Conservation (phyloP, 805 yeast species). For the Dipodascopsis uninucleata region DNA sequence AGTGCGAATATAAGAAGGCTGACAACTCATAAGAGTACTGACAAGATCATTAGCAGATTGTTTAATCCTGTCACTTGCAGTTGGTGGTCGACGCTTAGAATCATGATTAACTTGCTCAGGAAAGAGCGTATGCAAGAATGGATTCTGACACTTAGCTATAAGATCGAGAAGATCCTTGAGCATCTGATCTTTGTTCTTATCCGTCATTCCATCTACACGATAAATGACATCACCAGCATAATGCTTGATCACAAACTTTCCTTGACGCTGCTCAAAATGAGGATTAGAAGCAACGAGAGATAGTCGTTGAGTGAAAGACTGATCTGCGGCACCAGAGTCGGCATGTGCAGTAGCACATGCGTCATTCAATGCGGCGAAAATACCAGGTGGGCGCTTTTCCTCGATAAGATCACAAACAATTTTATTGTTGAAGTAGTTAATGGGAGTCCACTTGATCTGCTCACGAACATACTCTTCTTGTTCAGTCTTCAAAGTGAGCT, state of each 20-base stretch:
- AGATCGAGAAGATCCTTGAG: conserved; percentile 82
- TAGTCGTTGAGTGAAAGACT: conserved; percentile 87
- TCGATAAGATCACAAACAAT: conserved; percentile 96
- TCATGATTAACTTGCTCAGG: conserved; percentile 64
- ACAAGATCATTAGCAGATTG: conserved; percentile 86
- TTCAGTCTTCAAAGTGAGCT: conserved; percentile 90
- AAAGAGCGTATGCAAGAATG: conserved; percentile 57
- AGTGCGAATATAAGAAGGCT: conserved; percentile 94
- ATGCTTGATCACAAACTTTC: conserved; percentile 86
- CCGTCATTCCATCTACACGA: conserved; percentile 86
- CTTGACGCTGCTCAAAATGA: conserved; percentile 83
- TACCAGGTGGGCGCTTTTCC: conserved; percentile 89
- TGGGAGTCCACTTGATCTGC: conserved; percentile 95
- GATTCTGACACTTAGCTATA: conserved; percentile 65
- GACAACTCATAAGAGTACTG: conserved; percentile 82
- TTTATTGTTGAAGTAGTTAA: conserved; percentile 91
- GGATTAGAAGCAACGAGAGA: conserved; percentile 77
- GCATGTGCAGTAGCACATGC: conserved; percentile 99
- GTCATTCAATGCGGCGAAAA: conserved; percentile 93
- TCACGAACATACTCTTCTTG: conserved; percentile 97
- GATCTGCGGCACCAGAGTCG: conserved; percentile 93
- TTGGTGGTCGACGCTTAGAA: conserved; percentile 81
- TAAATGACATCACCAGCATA: conserved; percentile 98
- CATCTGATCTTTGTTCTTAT: conserved; percentile 92
- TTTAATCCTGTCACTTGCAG: conserved; percentile 94